A percentile compares a stretch with the other conserved stretches of the same genome.
phyloP scores from a whole-genome alignment of 2,329 filamentous ascomycete genomes.

The Fusarium falciforme region DNA sequence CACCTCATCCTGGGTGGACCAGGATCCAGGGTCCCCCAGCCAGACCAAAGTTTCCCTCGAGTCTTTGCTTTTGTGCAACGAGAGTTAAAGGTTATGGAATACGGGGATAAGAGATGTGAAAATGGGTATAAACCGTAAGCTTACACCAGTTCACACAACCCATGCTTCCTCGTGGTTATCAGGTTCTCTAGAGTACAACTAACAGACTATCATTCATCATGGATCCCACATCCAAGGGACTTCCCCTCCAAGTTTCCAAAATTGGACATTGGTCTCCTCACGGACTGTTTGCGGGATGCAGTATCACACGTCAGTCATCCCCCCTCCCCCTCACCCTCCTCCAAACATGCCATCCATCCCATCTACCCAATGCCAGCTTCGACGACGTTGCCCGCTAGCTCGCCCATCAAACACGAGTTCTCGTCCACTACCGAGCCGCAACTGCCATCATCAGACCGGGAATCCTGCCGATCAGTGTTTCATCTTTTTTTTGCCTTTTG shows the following conservation, averaged over 20 bases:
- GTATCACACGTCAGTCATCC: conserved; percentile 34
- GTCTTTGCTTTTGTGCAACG: conserved; percentile 7
- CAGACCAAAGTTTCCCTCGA: background rate
- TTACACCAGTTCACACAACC: background rate
- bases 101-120: background rate
- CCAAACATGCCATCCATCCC: background rate
- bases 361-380: background rate
- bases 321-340: background rate
- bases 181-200: background rate
- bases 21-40: conserved; percentile 2
- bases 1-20: background rate
- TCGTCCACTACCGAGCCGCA: conserved; percentile 21
- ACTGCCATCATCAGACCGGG: conserved; percentile 24
- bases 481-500: conserved; percentile 26
- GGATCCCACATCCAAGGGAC: conserved; percentile 21
- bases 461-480: conserved; percentile 36
- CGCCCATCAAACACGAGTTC: conserved; percentile 22
- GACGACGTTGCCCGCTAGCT: conserved; percentile 3
- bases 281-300: conserved; percentile 18
- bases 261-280: conserved; percentile 24
- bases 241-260: conserved; percentile 23
- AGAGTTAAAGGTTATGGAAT: conserved; percentile 1
- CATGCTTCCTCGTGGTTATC: background rate
- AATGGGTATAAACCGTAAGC: background rate
- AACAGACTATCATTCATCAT: conserved; percentile 12